phyloP scores from a whole-genome alignment of 1,284 basidiomycete species.

The Ceratobasidium sp. region DNA sequence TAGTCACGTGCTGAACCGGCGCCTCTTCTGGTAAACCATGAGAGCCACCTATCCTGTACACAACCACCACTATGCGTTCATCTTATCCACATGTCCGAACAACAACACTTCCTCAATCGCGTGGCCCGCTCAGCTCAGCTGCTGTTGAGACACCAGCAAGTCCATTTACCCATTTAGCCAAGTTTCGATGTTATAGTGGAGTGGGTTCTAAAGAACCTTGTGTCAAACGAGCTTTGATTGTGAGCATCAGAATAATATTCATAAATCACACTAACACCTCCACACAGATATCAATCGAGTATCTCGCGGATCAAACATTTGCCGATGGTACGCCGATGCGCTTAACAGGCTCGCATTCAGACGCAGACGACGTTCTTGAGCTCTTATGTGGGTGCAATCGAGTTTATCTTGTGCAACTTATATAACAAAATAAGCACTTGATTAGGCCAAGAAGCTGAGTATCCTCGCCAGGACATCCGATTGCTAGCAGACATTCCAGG shows the following conservation, averaged over 20 bases:
- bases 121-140: neutral
- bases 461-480: slow-evolving; percentile 21
- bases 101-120: neutral
- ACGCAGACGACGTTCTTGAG: slow-evolving; percentile 39
- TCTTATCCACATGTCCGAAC: too few species aligned
- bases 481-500: slow-evolving; percentile 39
- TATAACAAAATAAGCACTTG: slow-evolving; percentile 1
- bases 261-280: neutral
- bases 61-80: too few species aligned
- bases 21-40: too few species aligned
- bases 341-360: slow-evolving; percentile 38
- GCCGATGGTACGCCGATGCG: slow-evolving; percentile 10
- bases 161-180: neutral
- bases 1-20: too few species aligned
- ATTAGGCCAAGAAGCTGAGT: slow-evolving; percentile 21
- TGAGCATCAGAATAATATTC: neutral
- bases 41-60: too few species aligned
- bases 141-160: neutral
- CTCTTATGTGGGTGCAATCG: slow-evolving; percentile 6
- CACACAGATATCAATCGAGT: slow-evolving; percentile 35
- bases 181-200: slow-evolving; percentile 29
- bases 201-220: slow-evolving; percentile 27
- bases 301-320: slow-evolving; percentile 21
- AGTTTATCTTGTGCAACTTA: neutral
- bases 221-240: slow-evolving; percentile 34